Conservation (phyloP, 140 eudicot species). For the Anethum foeniculum region DNA sequence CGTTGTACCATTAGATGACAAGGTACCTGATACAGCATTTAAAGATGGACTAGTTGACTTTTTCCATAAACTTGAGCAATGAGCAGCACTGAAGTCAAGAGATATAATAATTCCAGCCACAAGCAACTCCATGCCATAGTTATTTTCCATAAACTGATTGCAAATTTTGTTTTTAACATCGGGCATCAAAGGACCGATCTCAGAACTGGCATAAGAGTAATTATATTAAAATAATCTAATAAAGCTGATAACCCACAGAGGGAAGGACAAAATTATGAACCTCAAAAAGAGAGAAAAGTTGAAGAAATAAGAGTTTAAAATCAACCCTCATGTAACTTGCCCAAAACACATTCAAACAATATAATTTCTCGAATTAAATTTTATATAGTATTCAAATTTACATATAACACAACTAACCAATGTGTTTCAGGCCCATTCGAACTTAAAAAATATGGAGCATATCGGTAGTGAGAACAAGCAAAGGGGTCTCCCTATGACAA, state of each 20-base stretch:
- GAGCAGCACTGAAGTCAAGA: conserved; percentile 85
- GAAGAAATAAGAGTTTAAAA: neutral
- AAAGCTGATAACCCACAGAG: neutral
- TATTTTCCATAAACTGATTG: conserved; percentile 86
- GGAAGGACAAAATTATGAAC: neutral
- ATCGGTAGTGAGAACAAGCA: neutral
- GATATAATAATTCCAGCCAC: conserved; percentile 99
- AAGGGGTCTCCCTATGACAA: neutral
- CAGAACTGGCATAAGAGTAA: conserved; percentile 93
- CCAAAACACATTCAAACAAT: neutral
- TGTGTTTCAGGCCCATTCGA: conserved; percentile 5
- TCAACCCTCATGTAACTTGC: neutral
- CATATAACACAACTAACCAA: neutral
- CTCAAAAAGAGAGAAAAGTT: neutral
- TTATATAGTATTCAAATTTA: neutral
- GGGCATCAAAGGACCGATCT: conserved; percentile 97
- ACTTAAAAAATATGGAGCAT: neutral
- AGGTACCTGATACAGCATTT: conserved; percentile 42
- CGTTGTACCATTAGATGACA: conserved; percentile 44
- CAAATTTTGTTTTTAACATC: conserved; percentile 98
- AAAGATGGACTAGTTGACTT: conserved; percentile 72
- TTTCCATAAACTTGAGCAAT: conserved; percentile 96
- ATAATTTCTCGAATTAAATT: neutral
- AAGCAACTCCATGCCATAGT: conserved; percentile 91
- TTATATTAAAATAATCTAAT: neutral